Evolutionary conservation across 108 stramenopile species (phyloP), one percentile per base, ranked within the genome.

Genomic region (Nitzschia sp.): DNA sequence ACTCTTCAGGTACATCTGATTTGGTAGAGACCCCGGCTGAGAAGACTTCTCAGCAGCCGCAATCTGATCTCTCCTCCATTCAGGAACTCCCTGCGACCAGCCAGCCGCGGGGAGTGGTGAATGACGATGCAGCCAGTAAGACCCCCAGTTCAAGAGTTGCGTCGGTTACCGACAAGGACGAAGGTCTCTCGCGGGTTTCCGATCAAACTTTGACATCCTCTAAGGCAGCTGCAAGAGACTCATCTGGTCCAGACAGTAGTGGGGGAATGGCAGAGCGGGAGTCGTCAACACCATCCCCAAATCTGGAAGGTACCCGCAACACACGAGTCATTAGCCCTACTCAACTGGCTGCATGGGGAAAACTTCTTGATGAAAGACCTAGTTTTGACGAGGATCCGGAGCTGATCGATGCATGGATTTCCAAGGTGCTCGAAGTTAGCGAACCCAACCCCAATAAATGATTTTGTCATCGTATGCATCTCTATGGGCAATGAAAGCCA

Each of bases 1-100:
- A 85, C 76, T 34, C 29, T 34, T 34, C 29, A 34, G 29, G 29
- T 34, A 5, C 29, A 34, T 80, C 76, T 40, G 71, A 19, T 6
- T 2, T 3, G 19, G 6, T 19, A 50, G n/a, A 34, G 5, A 34
- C 29, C 1, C 5, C 29, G 29, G 29, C 5, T 34, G 29, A 34
- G 29, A 34, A 34, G 29, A 34, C 29, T 34, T 5, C 29, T 5
- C 29, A 34, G 5, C 29, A 34, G 29, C 29, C 5, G 5, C 29
- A 1, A 34, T 34, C 29, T 5, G 29, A 34, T 5, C 29, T 34
- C 5, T 34, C 29, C 5, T 34, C 29, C 29, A 34, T n/a, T n/a
- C n/a, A n/a, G n/a, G n/a, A 34, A 5, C 29, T 34, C 29, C 29
- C 29, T 5, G 1, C 29, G 5, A n/a, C n/a, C n/a, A 34, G 29